These are phyloP conservation scores for Mortierella sp. DNA, from an alignment of 371 early-diverging fungal species.

Conservation along the genomic window DNA sequence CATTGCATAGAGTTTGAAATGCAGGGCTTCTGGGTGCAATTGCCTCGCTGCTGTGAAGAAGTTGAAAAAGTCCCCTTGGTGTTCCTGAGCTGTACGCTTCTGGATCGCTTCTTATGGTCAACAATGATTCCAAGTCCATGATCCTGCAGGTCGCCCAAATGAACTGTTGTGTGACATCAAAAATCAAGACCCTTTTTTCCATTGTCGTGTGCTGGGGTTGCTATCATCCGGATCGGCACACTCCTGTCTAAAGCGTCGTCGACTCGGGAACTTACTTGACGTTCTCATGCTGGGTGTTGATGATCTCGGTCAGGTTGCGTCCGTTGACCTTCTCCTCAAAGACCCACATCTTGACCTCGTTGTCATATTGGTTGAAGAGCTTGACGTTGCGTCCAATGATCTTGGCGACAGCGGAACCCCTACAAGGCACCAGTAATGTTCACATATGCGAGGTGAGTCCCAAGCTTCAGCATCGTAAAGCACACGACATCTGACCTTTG, in stretches of 20 bases:
- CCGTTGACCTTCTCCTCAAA: constrained; percentile 91
- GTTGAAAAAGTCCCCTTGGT: no score
- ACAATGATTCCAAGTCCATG: no score
- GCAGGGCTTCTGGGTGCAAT: no score
- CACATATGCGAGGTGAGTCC: no score
- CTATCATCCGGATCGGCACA: constrained; percentile 7
- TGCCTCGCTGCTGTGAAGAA: no score
- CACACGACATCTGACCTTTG: no score
- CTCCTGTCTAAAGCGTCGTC: background rate
- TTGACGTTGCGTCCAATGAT: constrained; percentile 91
- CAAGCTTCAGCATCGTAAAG: no score
- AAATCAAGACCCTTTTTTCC: constrained; percentile 12
- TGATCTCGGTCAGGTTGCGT: constrained; percentile 92
- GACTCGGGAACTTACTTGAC: constrained; percentile 73
- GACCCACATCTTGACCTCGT: constrained; percentile 95
- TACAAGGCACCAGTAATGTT: constrained; percentile 47
- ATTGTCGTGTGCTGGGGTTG: background rate
- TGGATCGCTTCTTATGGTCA: no score
- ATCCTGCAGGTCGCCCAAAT: no score
- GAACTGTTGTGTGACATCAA: constrained; percentile 11
- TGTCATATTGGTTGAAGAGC: constrained; percentile 73
- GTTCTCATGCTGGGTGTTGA: constrained; percentile 95
- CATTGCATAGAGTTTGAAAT: no score
- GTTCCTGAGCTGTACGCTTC: no score
- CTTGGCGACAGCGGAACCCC: constrained; percentile 97